phyloP scores from a whole-genome alignment of 208 protist species.

The Leishmania tropica region DNA sequence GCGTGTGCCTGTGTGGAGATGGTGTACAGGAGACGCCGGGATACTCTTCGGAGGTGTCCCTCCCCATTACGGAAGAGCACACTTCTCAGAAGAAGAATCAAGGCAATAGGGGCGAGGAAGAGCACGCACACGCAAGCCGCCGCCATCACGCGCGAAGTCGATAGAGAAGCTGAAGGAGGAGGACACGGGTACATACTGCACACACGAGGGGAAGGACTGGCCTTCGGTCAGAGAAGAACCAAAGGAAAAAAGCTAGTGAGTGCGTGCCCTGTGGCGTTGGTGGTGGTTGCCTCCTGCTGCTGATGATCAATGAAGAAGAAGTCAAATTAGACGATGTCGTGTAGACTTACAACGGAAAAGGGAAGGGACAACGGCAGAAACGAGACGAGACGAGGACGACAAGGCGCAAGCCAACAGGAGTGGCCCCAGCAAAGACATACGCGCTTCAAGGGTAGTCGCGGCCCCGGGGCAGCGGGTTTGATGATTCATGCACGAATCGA shows the following conservation, averaged over 20 bases:
- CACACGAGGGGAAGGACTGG: neutral
- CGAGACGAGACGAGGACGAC: neutral
- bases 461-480: neutral
- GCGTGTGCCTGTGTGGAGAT: neutral
- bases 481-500: too few species aligned
- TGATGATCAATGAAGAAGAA: neutral
- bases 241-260: neutral
- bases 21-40: too few species aligned
- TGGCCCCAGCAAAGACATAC: neutral
- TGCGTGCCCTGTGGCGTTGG: neutral
- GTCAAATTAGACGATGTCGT: neutral
- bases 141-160: neutral
- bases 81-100: neutral
- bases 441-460: neutral
- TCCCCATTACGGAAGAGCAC: neutral
- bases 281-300: neutral
- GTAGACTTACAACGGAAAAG: neutral
- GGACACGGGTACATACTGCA: neutral
- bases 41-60: too few species aligned
- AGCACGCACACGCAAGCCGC: neutral
- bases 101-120: neutral
- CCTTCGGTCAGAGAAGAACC: neutral
- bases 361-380: neutral
- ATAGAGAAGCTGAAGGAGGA: neutral
- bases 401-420: too few species aligned